Conservation (phyloP, 2,329 filamentous ascomycete species). For the Westerdykella sp. region DNA sequence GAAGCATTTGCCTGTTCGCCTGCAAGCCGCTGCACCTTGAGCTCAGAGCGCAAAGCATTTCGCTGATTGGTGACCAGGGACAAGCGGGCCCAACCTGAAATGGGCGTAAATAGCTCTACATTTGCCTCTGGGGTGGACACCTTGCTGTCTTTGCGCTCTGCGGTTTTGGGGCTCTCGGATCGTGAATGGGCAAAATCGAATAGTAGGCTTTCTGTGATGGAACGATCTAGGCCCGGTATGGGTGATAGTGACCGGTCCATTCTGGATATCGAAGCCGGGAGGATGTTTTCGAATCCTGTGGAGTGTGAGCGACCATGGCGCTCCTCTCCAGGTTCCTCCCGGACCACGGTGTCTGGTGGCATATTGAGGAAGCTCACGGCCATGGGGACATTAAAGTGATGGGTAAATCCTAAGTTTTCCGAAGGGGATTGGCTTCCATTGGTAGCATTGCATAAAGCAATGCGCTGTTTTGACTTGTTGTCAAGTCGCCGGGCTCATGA, state of each 20-base stretch:
- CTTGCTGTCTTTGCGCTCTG: slow-evolving; percentile 8
- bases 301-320: slow-evolving; percentile 12
- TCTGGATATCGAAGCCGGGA: slow-evolving; percentile 21
- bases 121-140: slow-evolving; percentile 9
- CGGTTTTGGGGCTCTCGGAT: slow-evolving; percentile 4
- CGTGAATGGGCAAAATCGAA: slow-evolving; percentile 14
- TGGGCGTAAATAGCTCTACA: slow-evolving; percentile 20
- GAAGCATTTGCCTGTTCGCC: slow-evolving; percentile 31
- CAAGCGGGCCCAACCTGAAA: slow-evolving; percentile 35
- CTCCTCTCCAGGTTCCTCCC: slow-evolving; percentile 7
- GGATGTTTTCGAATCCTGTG: slow-evolving; percentile 24
- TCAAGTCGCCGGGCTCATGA: slow-evolving; percentile 4
- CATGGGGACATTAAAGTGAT: slow-evolving; percentile 10
- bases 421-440: slow-evolving; percentile 6
- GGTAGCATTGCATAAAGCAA: slow-evolving; percentile 13
- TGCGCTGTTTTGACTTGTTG: slow-evolving; percentile 9
- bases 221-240: slow-evolving; percentile 25
- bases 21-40: slow-evolving; percentile 30
- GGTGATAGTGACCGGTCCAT: slow-evolving; percentile 16
- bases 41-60: slow-evolving; percentile 25
- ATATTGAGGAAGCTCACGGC: slow-evolving; percentile 12
- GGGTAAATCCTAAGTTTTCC: slow-evolving; percentile 4
- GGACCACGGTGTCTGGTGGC: slow-evolving; percentile 9
- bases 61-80: slow-evolving; percentile 33
- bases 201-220: slow-evolving; percentile 33